Evolutionary conservation across 352 stramenopile genomes (phyloP), one percentile per base, ranked within the genome.

Genomic region (Globisporangium uncinulatum): DNA sequence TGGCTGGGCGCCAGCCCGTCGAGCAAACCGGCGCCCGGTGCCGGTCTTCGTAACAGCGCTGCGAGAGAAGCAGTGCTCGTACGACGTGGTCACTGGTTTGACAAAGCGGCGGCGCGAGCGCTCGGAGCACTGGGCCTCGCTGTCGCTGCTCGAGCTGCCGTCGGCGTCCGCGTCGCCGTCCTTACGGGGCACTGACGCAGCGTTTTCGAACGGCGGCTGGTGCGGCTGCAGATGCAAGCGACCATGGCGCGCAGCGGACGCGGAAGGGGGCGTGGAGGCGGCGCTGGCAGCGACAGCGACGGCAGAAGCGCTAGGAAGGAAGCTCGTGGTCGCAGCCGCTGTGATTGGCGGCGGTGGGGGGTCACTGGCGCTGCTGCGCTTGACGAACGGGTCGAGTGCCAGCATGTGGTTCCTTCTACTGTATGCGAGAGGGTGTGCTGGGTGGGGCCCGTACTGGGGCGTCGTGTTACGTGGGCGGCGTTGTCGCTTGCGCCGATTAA

Each of bases 21-120:
- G 58, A 19, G 50, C 50, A 54, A 39, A 61, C 14, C 53, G 44
- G 36, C 52, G 61, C 7, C 41, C 44, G 29, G 24, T 41, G 8
- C 20, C 39, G 24, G 43, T 36, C 14, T 51, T 42, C 15, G 21
- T 51, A 19, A 17, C 15, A 13, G 57, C 62, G 39, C 59, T 62
- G 17, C 70, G 63, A 1, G 70, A 83, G 62, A 86, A 79, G 15
- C 65, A 79, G 49, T 72, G 49, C 57, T 80, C 75, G 55, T 74
- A 86, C 5, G 62, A 69, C 8, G 73, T 86, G 21, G 73, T 60
- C 4, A 63, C 66, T 9, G 75, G 52, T 43, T 82, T 82, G n/a
- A 77, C 64, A 56, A 86, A 86, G 13, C 75, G 75, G 17, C 75
- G 66, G 10, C 72, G 67, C 4, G 66, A 49, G 3, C 68, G 63